Base-by-base conservation (phyloP, 2,329 filamentous ascomycete species). In the Coniochaeta sp. region DNA sequence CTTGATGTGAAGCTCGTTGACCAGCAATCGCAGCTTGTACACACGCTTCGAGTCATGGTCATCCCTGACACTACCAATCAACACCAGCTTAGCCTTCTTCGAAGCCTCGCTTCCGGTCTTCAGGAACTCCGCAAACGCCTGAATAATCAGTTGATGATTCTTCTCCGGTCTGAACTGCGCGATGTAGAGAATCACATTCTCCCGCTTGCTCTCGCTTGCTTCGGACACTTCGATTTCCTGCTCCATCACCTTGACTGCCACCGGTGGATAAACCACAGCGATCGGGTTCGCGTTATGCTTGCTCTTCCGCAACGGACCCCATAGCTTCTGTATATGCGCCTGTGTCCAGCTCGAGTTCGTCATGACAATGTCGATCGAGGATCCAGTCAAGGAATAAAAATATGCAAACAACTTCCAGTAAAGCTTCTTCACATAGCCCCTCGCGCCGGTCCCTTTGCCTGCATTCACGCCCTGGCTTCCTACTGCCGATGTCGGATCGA, bases 101-200 rank as follows among this genome's bases (percentile, higher is more conserved):
- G 79, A 79, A 38, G 81, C 84, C 24, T 77, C 71, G 7, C 77
- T 79, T 31, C 76, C 74, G 0, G 78, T 78, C 67, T 84, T 84
- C 63, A 91, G 75, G 69, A 96, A 93, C 59, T 86, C 78, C 34
- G 91, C 85, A 69, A 97, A 99, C 0, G 95, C 87, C 67, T 90
- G 84, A 47, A 99, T 78, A 59, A 99, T 89, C 26, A 96, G 83
- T 40, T 88, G 81, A 76, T 99, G 95, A 73, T 97, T 96, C 80
- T 99, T 99, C 74, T 99, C 95, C 0, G 95, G 93, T 0, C 95
- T 89, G 73, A 99, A 99, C 73, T 99, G 95, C 1, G 93, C 95
- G 67, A 99, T 96, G 76, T 96, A 99, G 19, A 99, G 80, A 16
- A 99, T 76, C 44, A 86, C 83, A 47, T 86, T 87, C 64, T 91